Percentiles rank a stretch among this genome's conserved stretches.
phyloP scores from a whole-genome alignment of 148 eudicot genomes.

The Selenicereus undatus region DNA sequence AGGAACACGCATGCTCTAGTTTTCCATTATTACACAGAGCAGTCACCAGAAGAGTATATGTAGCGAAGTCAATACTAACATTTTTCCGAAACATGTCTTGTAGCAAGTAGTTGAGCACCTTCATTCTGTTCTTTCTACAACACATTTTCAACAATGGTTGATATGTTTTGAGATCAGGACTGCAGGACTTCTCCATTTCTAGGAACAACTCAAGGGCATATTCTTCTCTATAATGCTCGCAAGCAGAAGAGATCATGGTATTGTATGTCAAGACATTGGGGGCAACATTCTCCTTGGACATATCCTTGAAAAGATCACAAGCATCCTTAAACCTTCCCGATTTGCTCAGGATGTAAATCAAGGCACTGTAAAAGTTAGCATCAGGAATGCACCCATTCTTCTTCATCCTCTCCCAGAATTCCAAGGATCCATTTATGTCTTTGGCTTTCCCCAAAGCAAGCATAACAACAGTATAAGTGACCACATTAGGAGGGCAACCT shows the following conservation, averaged over 20 bases:
- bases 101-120: conserved; percentile 60
- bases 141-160: conserved; percentile 73
- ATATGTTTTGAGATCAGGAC: conserved; percentile 58
- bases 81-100: conserved; percentile 67
- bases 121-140: conserved; percentile 67
- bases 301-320: conserved; percentile 56
- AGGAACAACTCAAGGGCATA: conserved; percentile 59
- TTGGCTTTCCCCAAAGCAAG: conserved; percentile 70
- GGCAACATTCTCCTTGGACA: conserved; percentile 46
- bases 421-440: conserved; percentile 52
- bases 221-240: conserved; percentile 54
- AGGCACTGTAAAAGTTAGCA: conserved; percentile 52
- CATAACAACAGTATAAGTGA: conserved; percentile 74
- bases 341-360: conserved; percentile 43
- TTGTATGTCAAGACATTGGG: conserved; percentile 58
- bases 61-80: conserved; percentile 57
- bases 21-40: conserved; percentile 52
- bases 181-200: conserved; percentile 56
- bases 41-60: conserved; percentile 61
- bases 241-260: conserved; percentile 58
- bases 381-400: conserved; percentile 54
- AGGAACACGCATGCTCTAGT: conserved; percentile 59
- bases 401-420: conserved; percentile 62
- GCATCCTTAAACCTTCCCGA: conserved; percentile 77
- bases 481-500: conserved; percentile 54